A percentile compares a stretch with the other conserved stretches of the same genome.
Evolutionary conservation across 2,329 filamentous ascomycete species (phyloP).

Genomic region (Diaporthe sp.): DNA sequence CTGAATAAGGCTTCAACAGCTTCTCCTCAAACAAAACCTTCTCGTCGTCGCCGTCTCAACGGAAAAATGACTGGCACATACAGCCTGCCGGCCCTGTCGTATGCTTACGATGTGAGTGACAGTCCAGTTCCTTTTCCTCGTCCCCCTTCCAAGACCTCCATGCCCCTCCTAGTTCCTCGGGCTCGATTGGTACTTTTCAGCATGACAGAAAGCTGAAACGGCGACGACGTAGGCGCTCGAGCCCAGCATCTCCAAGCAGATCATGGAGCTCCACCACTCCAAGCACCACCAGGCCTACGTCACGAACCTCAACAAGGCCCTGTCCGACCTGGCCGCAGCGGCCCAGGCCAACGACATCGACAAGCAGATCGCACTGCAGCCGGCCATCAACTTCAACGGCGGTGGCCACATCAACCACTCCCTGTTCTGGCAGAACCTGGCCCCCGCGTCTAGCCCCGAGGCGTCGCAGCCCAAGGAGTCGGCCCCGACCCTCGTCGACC

Average conservation of each 20-base stretch:
- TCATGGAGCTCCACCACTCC: constrained; percentile 96
- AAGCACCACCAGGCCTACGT: constrained; percentile 97
- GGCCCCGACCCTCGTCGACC: constrained; percentile 68
- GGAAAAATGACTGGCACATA: constrained; percentile 45
- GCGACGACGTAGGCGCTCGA: constrained; percentile 62
- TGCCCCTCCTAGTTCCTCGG: not conserved
- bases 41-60: not conserved
- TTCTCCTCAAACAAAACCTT: not conserved
- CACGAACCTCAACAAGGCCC: constrained; percentile 84
- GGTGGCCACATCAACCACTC: constrained; percentile 75
- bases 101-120: constrained; percentile 45
- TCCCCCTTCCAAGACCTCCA: not conserved
- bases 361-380: constrained; percentile 69
- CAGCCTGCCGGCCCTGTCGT: constrained; percentile 45
- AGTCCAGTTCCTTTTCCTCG: too few species aligned
- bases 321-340: constrained; percentile 75
- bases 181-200: too few species aligned
- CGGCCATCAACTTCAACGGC: constrained; percentile 75
- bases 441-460: constrained; percentile 67
- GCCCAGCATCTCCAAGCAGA: constrained; percentile 80
- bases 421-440: constrained; percentile 78
- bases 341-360: constrained; percentile 64
- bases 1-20: not conserved
- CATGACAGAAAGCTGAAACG: constrained; percentile 38
- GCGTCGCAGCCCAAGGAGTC: constrained; percentile 58